phyloP scores from a whole-genome alignment of 129 eudicot genomes.

The carrot (Daucus carota) region DNA sequence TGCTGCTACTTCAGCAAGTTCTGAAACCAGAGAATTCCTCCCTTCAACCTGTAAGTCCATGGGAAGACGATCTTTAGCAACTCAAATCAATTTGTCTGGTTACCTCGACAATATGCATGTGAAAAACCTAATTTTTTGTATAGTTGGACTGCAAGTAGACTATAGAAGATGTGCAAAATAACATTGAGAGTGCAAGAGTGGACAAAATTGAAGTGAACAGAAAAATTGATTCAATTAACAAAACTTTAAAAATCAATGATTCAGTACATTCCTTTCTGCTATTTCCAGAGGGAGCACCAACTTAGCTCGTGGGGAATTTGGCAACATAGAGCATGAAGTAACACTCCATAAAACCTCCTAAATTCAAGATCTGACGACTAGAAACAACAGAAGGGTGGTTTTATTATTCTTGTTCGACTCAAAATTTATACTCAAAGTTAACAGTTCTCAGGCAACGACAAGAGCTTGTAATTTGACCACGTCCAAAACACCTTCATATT shows the following conservation, averaged over 20 bases:
- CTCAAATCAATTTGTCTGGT: background rate
- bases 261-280: background rate
- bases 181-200: background rate
- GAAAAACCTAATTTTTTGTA: background rate
- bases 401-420: background rate
- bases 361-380: background rate
- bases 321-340: background rate
- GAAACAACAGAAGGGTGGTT: background rate
- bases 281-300: background rate
- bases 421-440: background rate
- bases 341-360: background rate
- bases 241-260: background rate
- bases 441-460: background rate
- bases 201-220: no score
- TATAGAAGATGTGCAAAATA: background rate
- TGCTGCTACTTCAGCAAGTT: slow-evolving; percentile 74
- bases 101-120: background rate
- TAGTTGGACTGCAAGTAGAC: background rate
- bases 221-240: background rate
- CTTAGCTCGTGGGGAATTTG: background rate
- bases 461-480: background rate
- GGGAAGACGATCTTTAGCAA: background rate
- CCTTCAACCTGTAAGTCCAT: slow-evolving; percentile 57
- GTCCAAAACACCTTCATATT: background rate
- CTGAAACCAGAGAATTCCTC: slow-evolving; percentile 59